phyloP scores from a whole-genome alignment of 2,329 filamentous ascomycete species.

The Aspergillus texensis region DNA sequence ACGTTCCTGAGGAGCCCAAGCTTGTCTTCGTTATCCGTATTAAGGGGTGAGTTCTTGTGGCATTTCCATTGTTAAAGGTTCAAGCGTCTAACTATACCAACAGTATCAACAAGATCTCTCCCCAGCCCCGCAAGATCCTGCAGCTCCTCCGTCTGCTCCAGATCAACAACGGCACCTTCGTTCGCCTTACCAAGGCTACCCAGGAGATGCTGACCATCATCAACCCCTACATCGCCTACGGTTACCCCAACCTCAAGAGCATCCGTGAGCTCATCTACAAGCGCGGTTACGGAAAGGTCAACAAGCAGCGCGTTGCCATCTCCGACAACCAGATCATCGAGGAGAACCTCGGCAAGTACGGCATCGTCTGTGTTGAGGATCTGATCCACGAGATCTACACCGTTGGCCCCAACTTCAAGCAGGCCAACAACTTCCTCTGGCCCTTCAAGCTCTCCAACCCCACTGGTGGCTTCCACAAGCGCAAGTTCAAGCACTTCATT shows the following conservation, averaged over 20 bases:
- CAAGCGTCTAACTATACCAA: conserved; percentile 33
- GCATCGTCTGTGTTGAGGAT: conserved; percentile 99
- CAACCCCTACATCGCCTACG: conserved; percentile 98
- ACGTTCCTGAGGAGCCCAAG: conserved; percentile 92
- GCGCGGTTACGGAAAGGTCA: conserved; percentile 98
- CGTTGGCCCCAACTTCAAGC: conserved; percentile 99
- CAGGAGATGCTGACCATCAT: conserved; percentile 96
- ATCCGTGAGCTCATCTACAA: conserved; percentile 99
- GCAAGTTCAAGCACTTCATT: conserved; percentile 99
- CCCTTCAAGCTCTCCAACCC: conserved; percentile 99
- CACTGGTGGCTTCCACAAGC: conserved; percentile 89
- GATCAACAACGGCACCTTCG: conserved; percentile 99
- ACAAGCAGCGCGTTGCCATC: conserved; percentile 95
- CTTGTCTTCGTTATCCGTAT: conserved; percentile 98
- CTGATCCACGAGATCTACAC: conserved; percentile 99
- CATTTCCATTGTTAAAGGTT: too few relatives aligned
- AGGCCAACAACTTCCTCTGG: conserved; percentile 99
- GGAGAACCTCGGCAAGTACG: conserved; percentile 94
- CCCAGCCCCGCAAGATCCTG: conserved; percentile 99
- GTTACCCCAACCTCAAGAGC: conserved; percentile 99
- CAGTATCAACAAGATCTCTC: conserved; percentile 99
- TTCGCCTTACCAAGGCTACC: conserved; percentile 97
- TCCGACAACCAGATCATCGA: conserved; percentile 99
- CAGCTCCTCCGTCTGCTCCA: conserved; percentile 99
- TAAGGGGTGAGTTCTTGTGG: conserved; percentile 71